Base-by-base conservation (phyloP, 1,284 basidiomycete species). In the Trichosporon asahii region DNA sequence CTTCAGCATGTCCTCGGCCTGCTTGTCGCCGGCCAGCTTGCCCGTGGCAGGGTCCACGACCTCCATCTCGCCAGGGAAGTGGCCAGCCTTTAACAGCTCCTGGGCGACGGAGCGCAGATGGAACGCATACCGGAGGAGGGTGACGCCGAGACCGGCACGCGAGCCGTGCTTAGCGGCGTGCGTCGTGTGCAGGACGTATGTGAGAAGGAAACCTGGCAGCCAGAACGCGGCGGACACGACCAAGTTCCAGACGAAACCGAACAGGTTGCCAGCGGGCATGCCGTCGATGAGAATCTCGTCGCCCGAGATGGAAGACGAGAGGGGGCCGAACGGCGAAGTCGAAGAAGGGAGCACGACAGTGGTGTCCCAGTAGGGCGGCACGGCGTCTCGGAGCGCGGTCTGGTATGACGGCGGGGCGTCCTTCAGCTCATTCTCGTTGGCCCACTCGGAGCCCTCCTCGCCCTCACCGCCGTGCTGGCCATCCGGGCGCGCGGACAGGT, bases 341-440 rank as follows among this genome's bases (percentile, higher is more conserved):
- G 80, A 79, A 0, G 81, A 82, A 0, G 84, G 84, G 1, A 94
- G 89, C 70, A 96, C 91, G 15, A 98, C 89, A 0, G 94, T 95
- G 1, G 93, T 98, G 82, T 99, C 96, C 93, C 95, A 98, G 83
- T 99, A 99, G 0, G 94, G 89, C 0, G 96, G 97, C 0, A 93
- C 95, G 0, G 93, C 88, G 79, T 99, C 96, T 9, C 91, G 89
- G 70, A 95, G 90, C 0, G 96, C 96, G 25, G 90, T 87, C 53
- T 90, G 88, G 80, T 99, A 99, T 0, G 94, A 90, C 89, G 95
- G 95, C 8, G 94, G 93, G 0, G 89, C 87, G 72, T 92, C 91
- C 77, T 89, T 91, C 78, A 91, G 90, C n/a, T 86, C 85, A 63
- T 92, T 90, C 79, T 95, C 94, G 9, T 91, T 93, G 25, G 81